phyloP scores from a whole-genome alignment of 345 rosid genomes.

The Eucalyptus brandiana region DNA sequence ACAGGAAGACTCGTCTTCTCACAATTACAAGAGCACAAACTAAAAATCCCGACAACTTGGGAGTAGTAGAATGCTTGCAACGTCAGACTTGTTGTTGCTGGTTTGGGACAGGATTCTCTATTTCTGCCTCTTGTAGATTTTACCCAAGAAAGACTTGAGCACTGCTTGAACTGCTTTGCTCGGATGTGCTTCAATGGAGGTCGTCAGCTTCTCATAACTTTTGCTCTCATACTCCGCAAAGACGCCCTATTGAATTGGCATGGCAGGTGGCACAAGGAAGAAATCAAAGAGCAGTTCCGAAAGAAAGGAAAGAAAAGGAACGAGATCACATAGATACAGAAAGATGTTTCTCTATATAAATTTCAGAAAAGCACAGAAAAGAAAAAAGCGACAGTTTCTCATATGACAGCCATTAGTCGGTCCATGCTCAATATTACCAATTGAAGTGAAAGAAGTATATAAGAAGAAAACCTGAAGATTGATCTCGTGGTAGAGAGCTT shows the following conservation, averaged over 20 bases:
- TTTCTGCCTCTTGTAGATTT: conserved; percentile 87
- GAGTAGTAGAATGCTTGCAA: not conserved
- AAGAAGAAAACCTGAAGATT: conserved; percentile 47
- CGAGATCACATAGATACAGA: not conserved
- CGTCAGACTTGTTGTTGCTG: not conserved
- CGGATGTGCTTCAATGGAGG: conserved; percentile 57
- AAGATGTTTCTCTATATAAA: not conserved
- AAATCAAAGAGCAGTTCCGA: not conserved
- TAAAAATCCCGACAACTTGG: not conserved
- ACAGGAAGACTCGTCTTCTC: not conserved
- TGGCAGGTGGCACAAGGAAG: not conserved
- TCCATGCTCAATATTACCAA: not conserved
- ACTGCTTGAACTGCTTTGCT: conserved; percentile 69
- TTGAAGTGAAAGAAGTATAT: not conserved
- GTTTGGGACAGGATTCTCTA: not conserved
- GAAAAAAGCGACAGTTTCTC: not conserved
- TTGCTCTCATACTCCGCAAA: conserved; percentile 66
- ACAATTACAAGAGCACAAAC: not conserved
- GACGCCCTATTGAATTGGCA: conserved; percentile 22
- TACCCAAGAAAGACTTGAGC: conserved; percentile 73
- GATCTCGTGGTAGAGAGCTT: conserved; percentile 57
- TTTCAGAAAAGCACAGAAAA: not conserved
- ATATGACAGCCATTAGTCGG: not conserved
- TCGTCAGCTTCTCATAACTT: conserved; percentile 53
- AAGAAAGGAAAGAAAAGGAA: not conserved